phyloP scores from a whole-genome alignment of 2,329 filamentous ascomycete genomes.

The Hypocreales sp. region DNA sequence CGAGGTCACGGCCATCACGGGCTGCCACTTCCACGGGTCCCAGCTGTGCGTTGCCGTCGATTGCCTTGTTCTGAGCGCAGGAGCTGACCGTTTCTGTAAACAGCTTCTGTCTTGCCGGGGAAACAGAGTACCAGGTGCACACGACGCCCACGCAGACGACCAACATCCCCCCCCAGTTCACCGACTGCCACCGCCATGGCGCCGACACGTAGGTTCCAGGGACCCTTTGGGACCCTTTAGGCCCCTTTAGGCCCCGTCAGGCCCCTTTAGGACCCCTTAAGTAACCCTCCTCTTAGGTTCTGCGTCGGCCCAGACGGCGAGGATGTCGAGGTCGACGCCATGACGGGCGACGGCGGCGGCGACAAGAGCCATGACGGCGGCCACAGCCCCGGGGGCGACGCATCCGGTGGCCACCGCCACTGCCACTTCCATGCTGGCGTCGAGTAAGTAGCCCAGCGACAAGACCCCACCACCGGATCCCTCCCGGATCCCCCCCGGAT shows the following conservation, averaged over 20 bases:
- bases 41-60: slow-evolving; percentile 23
- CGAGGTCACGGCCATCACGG: slow-evolving; percentile 20
- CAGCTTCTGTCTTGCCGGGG: slow-evolving; percentile 28
- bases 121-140: slow-evolving; percentile 25
- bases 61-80: neutral
- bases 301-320: slow-evolving; percentile 44
- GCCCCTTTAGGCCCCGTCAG: too few relatives aligned
- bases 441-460: too few relatives aligned
- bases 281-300: slow-evolving; percentile 33
- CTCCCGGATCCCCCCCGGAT: neutral
- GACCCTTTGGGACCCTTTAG: too few relatives aligned
- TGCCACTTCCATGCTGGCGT: slow-evolving; percentile 60
- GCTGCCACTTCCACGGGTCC: slow-evolving; percentile 25
- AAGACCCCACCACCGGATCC: too few relatives aligned
- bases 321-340: slow-evolving; percentile 40
- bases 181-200: slow-evolving; percentile 48
- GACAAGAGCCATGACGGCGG: slow-evolving; percentile 6
- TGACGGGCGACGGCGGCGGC: slow-evolving; percentile 12
- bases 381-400: slow-evolving; percentile 5
- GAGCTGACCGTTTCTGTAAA: too few relatives aligned
- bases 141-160: slow-evolving; percentile 36
- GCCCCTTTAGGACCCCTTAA: too few relatives aligned
- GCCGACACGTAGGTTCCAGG: slow-evolving; percentile 31
- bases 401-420: slow-evolving; percentile 2
- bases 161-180: slow-evolving; percentile 43